These are phyloP conservation scores for Cucurbita ficifolia DNA, from an alignment of 306 rosid genomes.

Conservation along the genomic window DNA sequence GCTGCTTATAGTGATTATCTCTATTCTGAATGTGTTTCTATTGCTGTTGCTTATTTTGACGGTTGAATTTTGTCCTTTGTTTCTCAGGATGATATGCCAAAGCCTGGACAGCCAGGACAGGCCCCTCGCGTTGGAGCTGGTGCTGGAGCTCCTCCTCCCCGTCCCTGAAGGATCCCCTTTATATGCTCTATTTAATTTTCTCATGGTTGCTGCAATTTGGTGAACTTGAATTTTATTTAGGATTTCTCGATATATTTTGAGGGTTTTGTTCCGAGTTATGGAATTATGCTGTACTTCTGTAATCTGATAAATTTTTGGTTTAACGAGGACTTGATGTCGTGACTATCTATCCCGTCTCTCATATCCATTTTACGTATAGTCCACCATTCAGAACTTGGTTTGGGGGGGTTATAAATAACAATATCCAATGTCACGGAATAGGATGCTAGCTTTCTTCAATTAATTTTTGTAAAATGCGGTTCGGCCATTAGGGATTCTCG, in stretches of 20 bases:
- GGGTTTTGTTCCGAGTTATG: not conserved
- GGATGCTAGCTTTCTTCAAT: no score
- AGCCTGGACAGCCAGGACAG: conserved; percentile 65
- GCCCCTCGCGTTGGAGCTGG: conserved; percentile 44
- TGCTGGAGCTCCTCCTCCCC: conserved; percentile 12
- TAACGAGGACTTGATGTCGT: not conserved
- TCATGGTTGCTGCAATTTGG: not conserved
- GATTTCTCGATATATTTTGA: not conserved
- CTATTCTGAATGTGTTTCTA: not conserved
- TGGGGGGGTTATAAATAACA: no score
- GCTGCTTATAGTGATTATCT: not conserved
- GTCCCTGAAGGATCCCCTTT: conserved; percentile 11
- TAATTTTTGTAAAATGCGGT: no score
- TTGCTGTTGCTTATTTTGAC: not conserved
- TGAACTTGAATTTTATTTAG: not conserved
- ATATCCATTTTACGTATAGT: no score
- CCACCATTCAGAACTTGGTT: not conserved
- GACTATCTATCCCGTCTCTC: not conserved
- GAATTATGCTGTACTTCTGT: not conserved
- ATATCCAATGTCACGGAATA: no score
- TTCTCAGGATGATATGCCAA: conserved; percentile 42
- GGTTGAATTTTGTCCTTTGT: not conserved
- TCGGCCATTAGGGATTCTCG: no score
- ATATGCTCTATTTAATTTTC: not conserved
- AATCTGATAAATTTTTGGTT: not conserved